A percentile compares a stretch with the other conserved stretches of the same genome.
phyloP scores from a whole-genome alignment of 306 rosid species.

The Trifolium repens region DNA sequence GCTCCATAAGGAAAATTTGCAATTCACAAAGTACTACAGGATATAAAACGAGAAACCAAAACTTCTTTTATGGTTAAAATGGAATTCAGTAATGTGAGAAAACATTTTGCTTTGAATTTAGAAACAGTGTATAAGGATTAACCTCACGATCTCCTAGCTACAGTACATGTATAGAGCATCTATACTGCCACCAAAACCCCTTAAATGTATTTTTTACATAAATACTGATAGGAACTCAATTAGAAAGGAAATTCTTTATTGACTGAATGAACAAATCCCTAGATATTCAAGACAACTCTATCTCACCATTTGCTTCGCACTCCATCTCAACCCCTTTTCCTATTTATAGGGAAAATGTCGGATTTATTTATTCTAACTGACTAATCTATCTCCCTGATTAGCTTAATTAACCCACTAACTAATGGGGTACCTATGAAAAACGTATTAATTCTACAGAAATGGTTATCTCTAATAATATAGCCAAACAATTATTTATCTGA shows the following conservation, averaged over 20 bases:
- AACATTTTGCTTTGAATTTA: not conserved
- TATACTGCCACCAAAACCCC: conserved; percentile 6
- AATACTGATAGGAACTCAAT: not conserved
- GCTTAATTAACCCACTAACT: not conserved
- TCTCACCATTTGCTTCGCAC: not conserved
- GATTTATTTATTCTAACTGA: not conserved
- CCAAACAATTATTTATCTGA: not conserved
- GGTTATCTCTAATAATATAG: not conserved
- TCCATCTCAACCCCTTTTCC: not conserved
- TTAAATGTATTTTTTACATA: not conserved
- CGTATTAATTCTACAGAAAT: not conserved
- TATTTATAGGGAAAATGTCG: not conserved
- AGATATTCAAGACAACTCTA: not conserved
- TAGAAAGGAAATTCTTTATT: not conserved
- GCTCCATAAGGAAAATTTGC: conserved; percentile 41
- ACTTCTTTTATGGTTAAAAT: not conserved
- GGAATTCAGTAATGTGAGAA: not conserved
- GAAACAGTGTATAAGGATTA: conserved; percentile 2
- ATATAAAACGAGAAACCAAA: conserved; percentile 29
- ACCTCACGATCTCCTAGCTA: not conserved
- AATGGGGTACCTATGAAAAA: not conserved
- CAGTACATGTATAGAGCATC: conserved; percentile 1
- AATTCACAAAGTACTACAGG: conserved; percentile 3
- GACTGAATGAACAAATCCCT: not conserved
- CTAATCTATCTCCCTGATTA: not conserved